phyloP scores from a whole-genome alignment of 1,284 basidiomycete species.

The Chalciporus sp. region DNA sequence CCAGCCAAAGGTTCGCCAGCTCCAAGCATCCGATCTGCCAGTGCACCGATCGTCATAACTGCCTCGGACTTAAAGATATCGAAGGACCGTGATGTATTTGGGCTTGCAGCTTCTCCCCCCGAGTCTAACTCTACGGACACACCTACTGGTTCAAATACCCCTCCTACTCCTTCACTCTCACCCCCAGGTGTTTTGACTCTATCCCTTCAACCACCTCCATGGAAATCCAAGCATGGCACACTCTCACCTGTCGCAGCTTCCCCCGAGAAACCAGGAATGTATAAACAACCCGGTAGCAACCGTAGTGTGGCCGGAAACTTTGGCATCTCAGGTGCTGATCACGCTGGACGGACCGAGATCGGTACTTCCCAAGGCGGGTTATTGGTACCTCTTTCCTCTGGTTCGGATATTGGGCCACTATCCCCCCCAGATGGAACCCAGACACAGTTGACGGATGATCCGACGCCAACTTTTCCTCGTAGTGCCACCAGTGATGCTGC shows the following conservation, averaged over 20 bases:
- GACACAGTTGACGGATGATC: slow-evolving; percentile 6
- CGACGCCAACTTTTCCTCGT: background rate
- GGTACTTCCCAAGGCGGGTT: slow-evolving; percentile 7
- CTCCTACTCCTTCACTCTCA: slow-evolving; percentile 16
- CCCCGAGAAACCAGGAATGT: slow-evolving; percentile 23
- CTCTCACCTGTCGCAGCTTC: background rate
- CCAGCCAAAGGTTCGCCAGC: slow-evolving; percentile 28
- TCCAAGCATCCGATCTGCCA: slow-evolving; percentile 31
- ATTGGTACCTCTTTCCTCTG: slow-evolving; percentile 7
- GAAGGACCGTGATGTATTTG: slow-evolving; percentile 41
- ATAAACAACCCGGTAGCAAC: slow-evolving; percentile 35
- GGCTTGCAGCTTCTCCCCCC: slow-evolving; percentile 9
- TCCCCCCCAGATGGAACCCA: slow-evolving; percentile 1
- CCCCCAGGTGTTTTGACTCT: slow-evolving; percentile 28
- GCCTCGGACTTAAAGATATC: slow-evolving; percentile 57
- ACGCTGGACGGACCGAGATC: slow-evolving; percentile 11
- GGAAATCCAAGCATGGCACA: slow-evolving; percentile 44
- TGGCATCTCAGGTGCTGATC: slow-evolving; percentile 15
- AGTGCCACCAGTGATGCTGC: background rate
- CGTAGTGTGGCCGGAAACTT: slow-evolving; percentile 36
- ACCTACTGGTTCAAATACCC: slow-evolving; percentile 15
- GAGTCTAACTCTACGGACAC: slow-evolving; percentile 24
- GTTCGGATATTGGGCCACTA: background rate
- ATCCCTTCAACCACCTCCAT: slow-evolving; percentile 67
- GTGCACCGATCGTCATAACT: slow-evolving; percentile 25